phyloP scores from a whole-genome alignment of 2,329 filamentous ascomycete genomes.

The Chalaropsis ovoidea region DNA sequence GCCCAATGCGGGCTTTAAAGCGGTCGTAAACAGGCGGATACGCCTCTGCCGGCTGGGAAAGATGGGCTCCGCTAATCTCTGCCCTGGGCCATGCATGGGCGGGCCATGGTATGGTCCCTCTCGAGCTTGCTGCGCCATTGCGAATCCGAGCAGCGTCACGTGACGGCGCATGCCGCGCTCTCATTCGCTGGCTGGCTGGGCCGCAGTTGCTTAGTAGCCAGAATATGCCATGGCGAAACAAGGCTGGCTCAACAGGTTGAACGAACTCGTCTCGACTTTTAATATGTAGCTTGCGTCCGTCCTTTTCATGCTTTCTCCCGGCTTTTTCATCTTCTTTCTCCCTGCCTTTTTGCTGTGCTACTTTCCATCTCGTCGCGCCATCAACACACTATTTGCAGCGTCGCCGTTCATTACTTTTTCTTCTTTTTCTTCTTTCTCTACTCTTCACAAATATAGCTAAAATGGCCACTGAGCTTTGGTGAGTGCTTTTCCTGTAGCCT shows the following conservation, averaged over 20 bases:
- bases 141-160: constrained; percentile 12
- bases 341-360: background rate
- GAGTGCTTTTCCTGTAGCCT: constrained; percentile 40
- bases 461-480: constrained; percentile 78
- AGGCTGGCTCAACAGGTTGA: constrained; percentile 3
- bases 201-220: constrained; percentile 3
- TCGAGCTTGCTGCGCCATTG: constrained; percentile 14
- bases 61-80: background rate
- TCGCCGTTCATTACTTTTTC: constrained; percentile 9
- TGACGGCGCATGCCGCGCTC: background rate
- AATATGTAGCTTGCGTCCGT: background rate
- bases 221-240: background rate
- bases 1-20: background rate
- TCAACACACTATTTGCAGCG: too few species aligned
- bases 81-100: background rate
- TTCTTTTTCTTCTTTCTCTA: constrained; percentile 25
- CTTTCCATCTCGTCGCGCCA: constrained; percentile 4
- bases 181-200: constrained; percentile 7
- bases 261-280: background rate
- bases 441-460: constrained; percentile 37
- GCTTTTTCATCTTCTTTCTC: background rate
- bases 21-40: too few species aligned
- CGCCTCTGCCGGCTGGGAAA: background rate
- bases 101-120: constrained; percentile 12
- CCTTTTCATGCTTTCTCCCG: background rate